phyloP scores from a whole-genome alignment of 75 land plant genomes.

The Cunninghamia lanceolata region DNA sequence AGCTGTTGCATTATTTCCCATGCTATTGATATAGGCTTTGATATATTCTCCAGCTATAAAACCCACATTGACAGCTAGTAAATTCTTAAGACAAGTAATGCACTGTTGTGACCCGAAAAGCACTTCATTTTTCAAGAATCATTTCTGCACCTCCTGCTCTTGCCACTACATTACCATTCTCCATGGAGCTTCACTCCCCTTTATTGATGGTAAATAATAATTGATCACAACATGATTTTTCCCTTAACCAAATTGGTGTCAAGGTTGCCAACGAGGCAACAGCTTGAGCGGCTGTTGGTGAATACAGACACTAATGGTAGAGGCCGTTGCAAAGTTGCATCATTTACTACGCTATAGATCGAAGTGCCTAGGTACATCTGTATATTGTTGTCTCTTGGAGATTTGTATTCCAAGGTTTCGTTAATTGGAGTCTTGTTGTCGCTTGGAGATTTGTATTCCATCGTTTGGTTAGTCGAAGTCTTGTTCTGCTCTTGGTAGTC shows the following conservation, averaged over 20 bases:
- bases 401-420: slow-evolving; percentile 14
- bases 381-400: slow-evolving; percentile 18
- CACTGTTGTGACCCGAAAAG: not conserved
- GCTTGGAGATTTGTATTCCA: no score
- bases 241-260: not conserved
- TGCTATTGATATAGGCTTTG: slow-evolving; percentile 23
- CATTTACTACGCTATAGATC: slow-evolving; percentile 13
- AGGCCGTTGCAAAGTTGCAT: no score
- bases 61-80: slow-evolving; percentile 11
- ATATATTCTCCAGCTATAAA: slow-evolving; percentile 12
- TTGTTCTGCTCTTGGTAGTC: no score
- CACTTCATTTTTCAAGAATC: slow-evolving; percentile 17
- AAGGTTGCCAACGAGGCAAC: no score
- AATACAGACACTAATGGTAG: no score
- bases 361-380: not conserved
- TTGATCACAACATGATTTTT: not conserved
- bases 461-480: no score
- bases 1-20: slow-evolving; percentile 10
- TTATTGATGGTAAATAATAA: not conserved
- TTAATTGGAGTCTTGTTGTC: no score
- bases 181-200: no score
- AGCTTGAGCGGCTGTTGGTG: no score
- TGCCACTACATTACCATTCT: slow-evolving; percentile 7
- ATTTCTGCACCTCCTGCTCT: not conserved
- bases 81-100: not conserved